A percentile compares a stretch with the other conserved stretches of the same genome.
These are phyloP conservation scores for Ustulina deusta DNA, from an alignment of 2,329 filamentous ascomycete species.

Conservation along the genomic window DNA sequence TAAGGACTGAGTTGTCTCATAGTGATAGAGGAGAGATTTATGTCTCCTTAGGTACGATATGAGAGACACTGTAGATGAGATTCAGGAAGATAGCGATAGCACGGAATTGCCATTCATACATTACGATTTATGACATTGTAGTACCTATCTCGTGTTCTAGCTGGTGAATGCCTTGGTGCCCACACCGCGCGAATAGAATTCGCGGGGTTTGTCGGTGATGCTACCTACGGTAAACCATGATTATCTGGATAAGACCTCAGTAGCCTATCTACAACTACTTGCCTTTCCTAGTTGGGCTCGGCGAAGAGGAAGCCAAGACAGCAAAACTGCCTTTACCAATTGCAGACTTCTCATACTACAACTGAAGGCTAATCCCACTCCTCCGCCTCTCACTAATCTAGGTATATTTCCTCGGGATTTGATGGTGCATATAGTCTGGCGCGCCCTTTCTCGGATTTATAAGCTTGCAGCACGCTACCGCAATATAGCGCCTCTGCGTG, in stretches of 20 bases:
- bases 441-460: conserved; percentile 33
- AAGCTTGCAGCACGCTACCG: conserved; percentile 10
- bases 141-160: background rate
- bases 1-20: background rate
- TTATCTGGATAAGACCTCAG: background rate
- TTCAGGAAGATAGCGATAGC: background rate
- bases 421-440: conserved; percentile 5
- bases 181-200: background rate
- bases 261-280: background rate
- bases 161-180: background rate
- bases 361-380: conserved; percentile 2
- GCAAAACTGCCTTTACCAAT: background rate
- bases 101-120: background rate
- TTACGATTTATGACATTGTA: background rate
- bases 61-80: background rate
- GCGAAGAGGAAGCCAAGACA: background rate
- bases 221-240: too few relatives aligned
- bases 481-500: background rate
- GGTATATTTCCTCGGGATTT: conserved; percentile 26
- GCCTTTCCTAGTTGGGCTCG: background rate
- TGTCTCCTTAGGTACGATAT: background rate
- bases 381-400: background rate
- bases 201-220: background rate
- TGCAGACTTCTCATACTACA: background rate
- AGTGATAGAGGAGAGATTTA: background rate